Evolutionary conservation across 805 yeast species (phyloP), one percentile per base, ranked within the genome.

Genomic region (Teunomyces gatunensis): DNA sequence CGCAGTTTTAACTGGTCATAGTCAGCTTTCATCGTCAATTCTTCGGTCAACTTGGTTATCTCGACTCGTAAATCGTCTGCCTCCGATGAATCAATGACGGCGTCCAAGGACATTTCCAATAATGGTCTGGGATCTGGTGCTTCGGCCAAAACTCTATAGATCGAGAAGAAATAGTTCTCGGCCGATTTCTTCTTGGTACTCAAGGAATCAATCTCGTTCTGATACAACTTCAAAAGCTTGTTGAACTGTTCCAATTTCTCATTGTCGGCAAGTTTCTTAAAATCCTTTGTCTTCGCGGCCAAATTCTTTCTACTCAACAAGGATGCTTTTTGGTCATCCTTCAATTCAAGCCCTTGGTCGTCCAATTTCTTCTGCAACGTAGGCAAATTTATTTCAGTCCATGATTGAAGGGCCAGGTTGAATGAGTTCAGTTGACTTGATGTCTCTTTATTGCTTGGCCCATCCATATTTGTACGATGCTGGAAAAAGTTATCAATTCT

Each of bases 61-160:
- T 87, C 87, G 20, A 70, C 67, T 48, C 75, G 75, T 42, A 87
- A 65, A 7, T 65, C 65, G 3, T 74, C 77, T 5, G 77, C 68
- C 45, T 87, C 89, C 17, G 77, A 71, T 1, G 77, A 71, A 15
- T 79, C 77, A 3, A 76, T 64, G 6, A 85, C 80, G 4, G 88
- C 79, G 43, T 84, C 88, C 23, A 87, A 61, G 1, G 91, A 80
- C 33, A 82, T 77, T 55, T 86, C 87, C 48, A 92, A 68, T 36
- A 91, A 65, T 4, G 96, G 95, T 51, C 78, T 80, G 1, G 98
- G 98, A 68, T 92, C 97, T 0, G 97, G 97, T 0, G 95, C 91
- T 63, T 91, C 96, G 4, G 90, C 88, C 4, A 92, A 69, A 12
- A 81, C 73, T 47, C 88, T 73, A 69, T 92, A 92, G 18, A 88